A percentile compares a stretch with the other conserved stretches of the same genome.
These are phyloP conservation scores for Podospora conica DNA, from an alignment of 495 filamentous ascomycete genomes.

Conservation along the genomic window DNA sequence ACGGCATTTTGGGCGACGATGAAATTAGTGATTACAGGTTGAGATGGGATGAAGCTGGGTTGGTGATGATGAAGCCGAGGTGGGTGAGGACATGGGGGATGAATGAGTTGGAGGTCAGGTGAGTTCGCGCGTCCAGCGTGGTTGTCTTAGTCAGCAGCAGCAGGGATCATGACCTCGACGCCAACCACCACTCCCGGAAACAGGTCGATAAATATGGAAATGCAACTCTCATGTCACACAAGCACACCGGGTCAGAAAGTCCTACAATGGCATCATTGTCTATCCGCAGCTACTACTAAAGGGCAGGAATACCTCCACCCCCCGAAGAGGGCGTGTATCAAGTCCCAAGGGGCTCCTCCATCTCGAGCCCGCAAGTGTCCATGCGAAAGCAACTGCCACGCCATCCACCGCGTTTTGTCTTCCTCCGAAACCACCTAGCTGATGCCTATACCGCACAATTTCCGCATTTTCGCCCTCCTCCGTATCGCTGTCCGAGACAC, in stretches of 20 bases:
- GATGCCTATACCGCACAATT: not conserved
- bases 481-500: not conserved
- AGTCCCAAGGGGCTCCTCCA: not conserved
- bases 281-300: too few species aligned
- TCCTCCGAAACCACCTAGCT: not conserved
- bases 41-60: not conserved
- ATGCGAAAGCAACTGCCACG: not conserved
- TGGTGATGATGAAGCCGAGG: not conserved
- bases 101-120: not conserved
- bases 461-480: too few species aligned
- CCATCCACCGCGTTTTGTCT: not conserved
- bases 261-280: not conserved
- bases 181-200: not conserved
- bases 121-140: not conserved
- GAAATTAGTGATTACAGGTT: too few species aligned
- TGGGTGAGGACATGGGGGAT: not conserved
- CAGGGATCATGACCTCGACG: not conserved
- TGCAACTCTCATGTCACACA: not conserved
- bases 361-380: not conserved
- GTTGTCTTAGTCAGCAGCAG: not conserved
- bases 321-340: too few species aligned
- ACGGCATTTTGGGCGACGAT: not conserved
- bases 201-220: not conserved
- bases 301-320: not conserved
- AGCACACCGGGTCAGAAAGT: not conserved